A percentile compares a stretch with the other conserved stretches of the same genome.
phyloP scores from a whole-genome alignment of 2,329 filamentous ascomycete genomes.

The Curvularia sp. region DNA sequence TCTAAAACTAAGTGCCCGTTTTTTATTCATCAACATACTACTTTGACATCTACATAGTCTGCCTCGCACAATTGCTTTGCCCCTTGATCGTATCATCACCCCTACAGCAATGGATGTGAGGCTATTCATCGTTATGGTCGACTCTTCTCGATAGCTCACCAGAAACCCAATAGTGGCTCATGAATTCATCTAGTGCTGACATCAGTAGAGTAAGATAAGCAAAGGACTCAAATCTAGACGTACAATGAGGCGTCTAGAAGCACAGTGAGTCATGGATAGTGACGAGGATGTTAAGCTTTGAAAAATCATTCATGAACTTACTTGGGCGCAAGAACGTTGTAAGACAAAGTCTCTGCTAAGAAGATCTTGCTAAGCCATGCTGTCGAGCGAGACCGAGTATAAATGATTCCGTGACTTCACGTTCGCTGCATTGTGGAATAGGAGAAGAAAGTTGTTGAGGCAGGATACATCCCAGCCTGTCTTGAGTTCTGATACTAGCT shows the following conservation, averaged over 20 bases:
- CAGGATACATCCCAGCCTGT: not conserved
- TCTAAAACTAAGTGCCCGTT: not conserved
- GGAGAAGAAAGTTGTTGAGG: not conserved
- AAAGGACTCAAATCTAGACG: not conserved
- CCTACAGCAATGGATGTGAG: not conserved
- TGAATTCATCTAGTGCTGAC: not conserved
- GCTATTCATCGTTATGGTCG: not conserved
- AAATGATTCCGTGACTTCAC: not conserved
- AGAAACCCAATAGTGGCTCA: not conserved
- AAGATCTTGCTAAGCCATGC: not conserved
- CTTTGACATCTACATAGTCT: not conserved
- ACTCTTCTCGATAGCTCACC: not conserved
- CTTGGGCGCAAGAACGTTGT: not conserved
- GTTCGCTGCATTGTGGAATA: not conserved
- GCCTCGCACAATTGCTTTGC: not conserved
- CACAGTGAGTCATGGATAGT: not conserved
- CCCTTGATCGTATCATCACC: not conserved
- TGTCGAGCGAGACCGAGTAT: not conserved
- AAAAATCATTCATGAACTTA: not conserved
- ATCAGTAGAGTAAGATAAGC: not conserved
- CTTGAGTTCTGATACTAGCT: too few species aligned
- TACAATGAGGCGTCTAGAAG: not conserved
- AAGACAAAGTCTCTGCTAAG: not conserved
- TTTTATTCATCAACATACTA: not conserved
- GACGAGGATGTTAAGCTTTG: not conserved